A percentile compares a stretch with the other conserved stretches of the same genome.
Conservation (phyloP, 768 basidiomycete species). For the Amanita exitialis region DNA sequence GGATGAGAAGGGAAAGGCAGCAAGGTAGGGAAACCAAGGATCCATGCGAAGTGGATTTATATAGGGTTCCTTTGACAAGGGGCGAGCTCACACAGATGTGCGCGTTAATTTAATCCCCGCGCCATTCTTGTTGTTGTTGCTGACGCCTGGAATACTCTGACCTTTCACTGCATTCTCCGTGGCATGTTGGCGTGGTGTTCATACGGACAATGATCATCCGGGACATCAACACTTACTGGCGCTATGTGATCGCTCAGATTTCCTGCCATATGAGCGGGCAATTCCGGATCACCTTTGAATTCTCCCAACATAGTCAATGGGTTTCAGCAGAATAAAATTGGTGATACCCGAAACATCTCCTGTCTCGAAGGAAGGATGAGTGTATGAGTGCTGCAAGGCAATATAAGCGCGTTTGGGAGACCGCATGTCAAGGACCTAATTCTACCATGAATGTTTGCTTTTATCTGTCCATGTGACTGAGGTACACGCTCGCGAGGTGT, state of each 20-base stretch:
- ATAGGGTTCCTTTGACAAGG: not conserved
- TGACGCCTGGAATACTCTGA: not conserved
- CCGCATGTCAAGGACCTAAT: no score
- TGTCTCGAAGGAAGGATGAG: no score
- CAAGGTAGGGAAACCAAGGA: not conserved
- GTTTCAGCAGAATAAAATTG: no score
- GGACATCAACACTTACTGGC: no score
- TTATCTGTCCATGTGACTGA: not conserved
- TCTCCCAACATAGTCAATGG: no score
- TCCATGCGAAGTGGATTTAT: not conserved
- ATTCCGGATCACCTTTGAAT: no score
- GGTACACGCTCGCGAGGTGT: not conserved
- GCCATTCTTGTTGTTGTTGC: not conserved
- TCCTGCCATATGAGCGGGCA: no score
- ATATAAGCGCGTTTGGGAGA: no score
- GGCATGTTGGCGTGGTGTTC: not conserved
- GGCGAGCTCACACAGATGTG: not conserved
- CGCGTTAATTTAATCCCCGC: not conserved
- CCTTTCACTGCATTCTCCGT: not conserved
- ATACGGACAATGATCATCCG: not conserved
- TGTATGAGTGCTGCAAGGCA: no score
- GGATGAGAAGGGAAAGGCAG: slow-evolving; percentile 4
- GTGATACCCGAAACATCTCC: no score
- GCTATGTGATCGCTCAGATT: no score
- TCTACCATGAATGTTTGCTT: no score